Percentiles rank a stretch among this genome's conserved stretches.
Evolutionary conservation across 441 rosid species (phyloP).

Genomic region (Croton setiger): DNA sequence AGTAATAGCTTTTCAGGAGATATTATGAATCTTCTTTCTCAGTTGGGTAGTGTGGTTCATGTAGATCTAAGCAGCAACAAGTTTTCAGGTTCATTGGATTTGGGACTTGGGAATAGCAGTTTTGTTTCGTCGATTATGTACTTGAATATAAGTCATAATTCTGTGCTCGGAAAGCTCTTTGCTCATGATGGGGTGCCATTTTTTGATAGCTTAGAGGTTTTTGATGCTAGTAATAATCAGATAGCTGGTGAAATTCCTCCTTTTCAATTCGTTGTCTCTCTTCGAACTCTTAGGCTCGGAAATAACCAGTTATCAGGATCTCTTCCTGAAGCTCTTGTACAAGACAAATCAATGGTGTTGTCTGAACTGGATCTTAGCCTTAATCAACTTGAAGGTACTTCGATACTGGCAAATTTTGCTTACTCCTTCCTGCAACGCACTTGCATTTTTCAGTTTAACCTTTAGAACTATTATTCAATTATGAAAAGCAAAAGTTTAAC

Average conservation of each 20-base stretch:
- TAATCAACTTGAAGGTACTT: slow-evolving; percentile 73
- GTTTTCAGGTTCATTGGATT: slow-evolving; percentile 68
- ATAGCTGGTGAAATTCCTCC: slow-evolving; percentile 60
- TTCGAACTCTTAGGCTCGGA: slow-evolving; percentile 61
- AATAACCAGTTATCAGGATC: slow-evolving; percentile 62
- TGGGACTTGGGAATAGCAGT: slow-evolving; percentile 54
- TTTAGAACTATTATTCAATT: neutral
- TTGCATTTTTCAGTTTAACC: neutral
- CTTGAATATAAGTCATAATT: slow-evolving; percentile 64
- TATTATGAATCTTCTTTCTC: slow-evolving; percentile 53
- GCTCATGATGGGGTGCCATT: slow-evolving; percentile 72
- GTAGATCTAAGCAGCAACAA: slow-evolving; percentile 67
- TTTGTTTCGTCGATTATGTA: slow-evolving; percentile 60
- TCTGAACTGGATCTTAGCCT: slow-evolving; percentile 82
- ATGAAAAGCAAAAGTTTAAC: neutral
- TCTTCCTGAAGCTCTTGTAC: slow-evolving; percentile 60
- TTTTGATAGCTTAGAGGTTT: slow-evolving; percentile 81
- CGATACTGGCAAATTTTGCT: neutral
- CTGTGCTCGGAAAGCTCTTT: slow-evolving; percentile 60
- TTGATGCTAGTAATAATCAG: slow-evolving; percentile 75
- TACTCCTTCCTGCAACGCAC: neutral
- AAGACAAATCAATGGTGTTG: slow-evolving; percentile 53
- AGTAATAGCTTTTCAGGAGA: slow-evolving; percentile 67
- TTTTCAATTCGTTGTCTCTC: slow-evolving; percentile 68
- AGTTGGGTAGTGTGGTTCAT: slow-evolving; percentile 43